Evolutionary conservation across 441 rosid species (phyloP), one percentile per base, ranked within the genome.

Genomic region (Biscutella auriculata): DNA sequence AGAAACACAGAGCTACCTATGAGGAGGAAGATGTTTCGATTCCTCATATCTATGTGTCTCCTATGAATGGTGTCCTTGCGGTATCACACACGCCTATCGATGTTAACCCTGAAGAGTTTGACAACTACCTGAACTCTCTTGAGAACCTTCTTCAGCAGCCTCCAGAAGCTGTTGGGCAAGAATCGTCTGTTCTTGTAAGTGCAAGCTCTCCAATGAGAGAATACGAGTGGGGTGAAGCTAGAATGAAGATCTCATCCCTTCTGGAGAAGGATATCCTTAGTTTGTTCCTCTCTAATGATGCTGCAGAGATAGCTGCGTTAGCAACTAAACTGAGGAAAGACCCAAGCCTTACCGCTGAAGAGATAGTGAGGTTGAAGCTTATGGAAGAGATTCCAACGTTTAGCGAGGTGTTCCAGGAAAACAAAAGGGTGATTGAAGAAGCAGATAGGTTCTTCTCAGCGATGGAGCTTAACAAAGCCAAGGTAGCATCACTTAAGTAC

Each of bases 341-440:
- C 71, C 90, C 82, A 42, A 53, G 28, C 56, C 68, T 81, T 27
- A 63, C 66, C 13, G 88, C 82, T 1, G 90, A 84, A 29, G 87
- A 82, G 60, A 77, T 82, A 49, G 84, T 82, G 46, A 84, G 81
- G 74, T 25, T 84, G 67, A 84, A 79, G 54, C 68, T 82, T 69
- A 77, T 84, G 0, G 86, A 82, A 66, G 88, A 84, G 74, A 77
- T 87, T 30, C 80, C 87, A 35, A 60, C 62, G 12, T 81, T 79
- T 44, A 75, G 86, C n/a, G 77, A 81, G 75, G 85, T 79, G 28
- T 84, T 63, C 32, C 60, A 73, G 1, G 86, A 81, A 76, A 80
- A 79, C 65, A 76, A 76, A 76, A 72, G 66, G 28, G 63, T 70
- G 23, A 71, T 80, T 52, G 69, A 71, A 53, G 80, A 75, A 48